Conservation (phyloP, 257 asterid species). For the Solanum lycopersicoides region DNA sequence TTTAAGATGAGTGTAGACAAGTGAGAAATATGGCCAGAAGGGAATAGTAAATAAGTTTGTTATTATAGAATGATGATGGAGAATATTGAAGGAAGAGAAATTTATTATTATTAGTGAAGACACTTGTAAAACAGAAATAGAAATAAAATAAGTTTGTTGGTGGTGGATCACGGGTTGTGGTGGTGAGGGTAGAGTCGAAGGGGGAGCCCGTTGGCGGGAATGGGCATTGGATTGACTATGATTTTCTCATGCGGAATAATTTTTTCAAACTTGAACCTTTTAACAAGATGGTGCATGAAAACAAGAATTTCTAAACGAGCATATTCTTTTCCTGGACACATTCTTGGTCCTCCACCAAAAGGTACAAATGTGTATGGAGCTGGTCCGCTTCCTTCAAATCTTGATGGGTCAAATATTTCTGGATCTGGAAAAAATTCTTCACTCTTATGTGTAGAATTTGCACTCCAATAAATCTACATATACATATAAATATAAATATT, state of each 20-base stretch:
- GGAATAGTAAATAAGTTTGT: background rate
- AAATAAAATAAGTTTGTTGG: no score
- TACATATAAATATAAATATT: no score
- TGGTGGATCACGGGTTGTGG: background rate
- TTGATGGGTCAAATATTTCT: background rate
- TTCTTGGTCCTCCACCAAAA: background rate
- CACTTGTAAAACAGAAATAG: background rate
- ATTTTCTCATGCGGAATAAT: background rate
- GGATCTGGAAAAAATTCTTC: background rate
- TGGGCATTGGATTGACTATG: background rate
- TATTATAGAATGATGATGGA: background rate
- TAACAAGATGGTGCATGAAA: background rate
- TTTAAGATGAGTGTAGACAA: background rate
- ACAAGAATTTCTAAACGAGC: background rate
- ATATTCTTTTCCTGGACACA: background rate
- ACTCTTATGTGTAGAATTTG: background rate
- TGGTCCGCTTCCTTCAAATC: background rate
- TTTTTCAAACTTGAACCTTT: background rate
- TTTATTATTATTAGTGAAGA: background rate
- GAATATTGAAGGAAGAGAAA: background rate
- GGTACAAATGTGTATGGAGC: background rate
- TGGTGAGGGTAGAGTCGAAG: background rate
- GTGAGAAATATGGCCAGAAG: background rate
- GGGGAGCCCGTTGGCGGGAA: background rate
- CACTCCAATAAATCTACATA: background rate